phyloP scores from a whole-genome alignment of 306 rosid genomes.

The Malus asiatica region DNA sequence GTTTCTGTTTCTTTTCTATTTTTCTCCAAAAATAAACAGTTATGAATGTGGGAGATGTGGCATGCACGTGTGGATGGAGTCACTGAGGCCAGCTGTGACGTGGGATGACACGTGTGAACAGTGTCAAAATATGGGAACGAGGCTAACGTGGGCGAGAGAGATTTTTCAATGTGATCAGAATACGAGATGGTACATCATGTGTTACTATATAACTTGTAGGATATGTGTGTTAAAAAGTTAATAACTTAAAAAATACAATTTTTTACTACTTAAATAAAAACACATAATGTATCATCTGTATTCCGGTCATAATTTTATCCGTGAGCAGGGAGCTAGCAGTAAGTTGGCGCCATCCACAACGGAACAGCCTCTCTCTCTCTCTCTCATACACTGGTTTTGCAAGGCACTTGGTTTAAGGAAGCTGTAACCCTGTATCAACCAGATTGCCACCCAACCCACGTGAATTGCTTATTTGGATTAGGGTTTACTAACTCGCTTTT shows the following conservation, averaged over 20 bases:
- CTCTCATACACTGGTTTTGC: neutral
- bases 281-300: accelerated
- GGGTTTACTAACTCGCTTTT: neutral
- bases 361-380: neutral
- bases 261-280: too few species aligned
- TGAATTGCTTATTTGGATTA: neutral
- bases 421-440: neutral
- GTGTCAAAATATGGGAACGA: neutral
- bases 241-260: too few species aligned
- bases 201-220: accelerated
- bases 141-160: neutral
- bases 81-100: neutral
- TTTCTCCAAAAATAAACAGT: too few species aligned
- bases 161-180: too few species aligned
- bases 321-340: neutral
- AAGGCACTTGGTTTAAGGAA: neutral
- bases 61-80: neutral
- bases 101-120: slow-evolving; percentile 6
- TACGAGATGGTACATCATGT: accelerated
- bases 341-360: neutral
- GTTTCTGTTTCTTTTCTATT: too few species aligned
- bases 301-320: accelerated
- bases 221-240: too few species aligned
- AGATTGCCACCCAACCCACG: neutral
- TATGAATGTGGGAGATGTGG: neutral